A percentile compares a stretch with the other conserved stretches of the same genome.
These are phyloP conservation scores for Globisporangium canariense DNA, from an alignment of 352 stramenopile genomes.

Conservation along the genomic window DNA sequence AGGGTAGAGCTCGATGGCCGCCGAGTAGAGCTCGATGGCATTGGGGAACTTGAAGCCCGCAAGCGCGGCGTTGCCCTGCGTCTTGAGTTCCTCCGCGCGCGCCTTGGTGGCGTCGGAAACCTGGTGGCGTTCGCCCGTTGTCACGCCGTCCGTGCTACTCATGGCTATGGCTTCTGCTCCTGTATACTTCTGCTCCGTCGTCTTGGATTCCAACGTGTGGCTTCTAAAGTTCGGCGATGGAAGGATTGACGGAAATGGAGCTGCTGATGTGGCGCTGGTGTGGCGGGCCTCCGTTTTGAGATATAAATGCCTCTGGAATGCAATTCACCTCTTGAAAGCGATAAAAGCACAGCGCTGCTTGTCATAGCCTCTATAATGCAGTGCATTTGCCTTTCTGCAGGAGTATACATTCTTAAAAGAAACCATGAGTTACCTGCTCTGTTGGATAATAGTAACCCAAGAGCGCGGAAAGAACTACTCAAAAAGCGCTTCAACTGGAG, in stretches of 20 bases:
- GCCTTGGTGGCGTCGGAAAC: slow-evolving; percentile 61
- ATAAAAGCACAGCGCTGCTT: not conserved
- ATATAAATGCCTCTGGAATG: not conserved
- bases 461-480: not conserved
- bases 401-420: not conserved
- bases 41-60: slow-evolving; percentile 74
- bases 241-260: not conserved
- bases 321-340: not conserved
- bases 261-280: not conserved
- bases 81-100: slow-evolving; percentile 78
- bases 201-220: slow-evolving; percentile 4
- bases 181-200: not conserved
- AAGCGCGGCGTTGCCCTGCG: slow-evolving; percentile 82
- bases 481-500: slow-evolving; percentile 7
- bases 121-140: slow-evolving; percentile 45
- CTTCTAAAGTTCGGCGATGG: slow-evolving; percentile 9
- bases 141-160: slow-evolving; percentile 34
- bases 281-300: not conserved
- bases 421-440: slow-evolving; percentile 1
- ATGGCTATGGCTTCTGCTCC: slow-evolving; percentile 19
- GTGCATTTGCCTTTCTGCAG: too few species aligned
- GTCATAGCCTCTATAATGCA: not conserved
- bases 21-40: slow-evolving; percentile 87
- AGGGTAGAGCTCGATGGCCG: slow-evolving; percentile 84
- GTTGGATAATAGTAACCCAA: slow-evolving; percentile 8